These are phyloP conservation scores for Orbilia quercus DNA, from an alignment of 2,329 filamentous ascomycete species.

Conservation along the genomic window DNA sequence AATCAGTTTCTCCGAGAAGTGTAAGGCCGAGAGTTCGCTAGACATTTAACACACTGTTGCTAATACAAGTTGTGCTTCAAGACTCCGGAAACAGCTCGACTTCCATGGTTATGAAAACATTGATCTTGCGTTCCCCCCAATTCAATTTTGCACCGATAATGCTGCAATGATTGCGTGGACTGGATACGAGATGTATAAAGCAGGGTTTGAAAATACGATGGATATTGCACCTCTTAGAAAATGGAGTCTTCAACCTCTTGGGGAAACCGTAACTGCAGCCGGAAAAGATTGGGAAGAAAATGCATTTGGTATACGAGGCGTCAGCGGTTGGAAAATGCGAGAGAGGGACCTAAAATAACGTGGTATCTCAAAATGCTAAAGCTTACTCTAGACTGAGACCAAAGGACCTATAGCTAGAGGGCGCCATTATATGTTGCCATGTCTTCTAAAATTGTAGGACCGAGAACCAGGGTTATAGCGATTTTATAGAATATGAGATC, in stretches of 20 bases:
- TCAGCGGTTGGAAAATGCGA: conserved; percentile 48
- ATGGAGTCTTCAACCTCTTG: conserved; percentile 67
- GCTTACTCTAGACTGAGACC: too few species aligned
- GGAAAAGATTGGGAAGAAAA: conserved; percentile 52
- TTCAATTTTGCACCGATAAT: conserved; percentile 87
- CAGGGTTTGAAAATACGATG: conserved; percentile 75
- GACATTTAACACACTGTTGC: too few species aligned
- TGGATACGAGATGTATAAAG: conserved; percentile 88
- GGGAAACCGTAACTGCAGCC: conserved; percentile 16
- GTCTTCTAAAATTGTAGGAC: too few species aligned
- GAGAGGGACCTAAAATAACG: too few species aligned
- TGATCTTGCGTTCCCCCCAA: conserved; percentile 77
- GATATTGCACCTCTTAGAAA: conserved; percentile 72
- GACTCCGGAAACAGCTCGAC: conserved; percentile 69
- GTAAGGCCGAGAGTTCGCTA: conserved; percentile 41
- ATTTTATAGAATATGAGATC: too few species aligned
- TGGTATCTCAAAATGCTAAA: too few species aligned
- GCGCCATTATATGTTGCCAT: too few species aligned
- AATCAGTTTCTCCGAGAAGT: conserved; percentile 82
- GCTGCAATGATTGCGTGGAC: conserved; percentile 98
- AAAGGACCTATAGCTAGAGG: too few species aligned
- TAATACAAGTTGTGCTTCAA: background rate
- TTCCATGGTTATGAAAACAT: conserved; percentile 70
- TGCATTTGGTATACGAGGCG: conserved; percentile 44
- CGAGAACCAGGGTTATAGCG: too few species aligned